Evolutionary conservation across 805 yeast genomes (phyloP).

Genomic region (Spathaspora hagerdaliae): DNA sequence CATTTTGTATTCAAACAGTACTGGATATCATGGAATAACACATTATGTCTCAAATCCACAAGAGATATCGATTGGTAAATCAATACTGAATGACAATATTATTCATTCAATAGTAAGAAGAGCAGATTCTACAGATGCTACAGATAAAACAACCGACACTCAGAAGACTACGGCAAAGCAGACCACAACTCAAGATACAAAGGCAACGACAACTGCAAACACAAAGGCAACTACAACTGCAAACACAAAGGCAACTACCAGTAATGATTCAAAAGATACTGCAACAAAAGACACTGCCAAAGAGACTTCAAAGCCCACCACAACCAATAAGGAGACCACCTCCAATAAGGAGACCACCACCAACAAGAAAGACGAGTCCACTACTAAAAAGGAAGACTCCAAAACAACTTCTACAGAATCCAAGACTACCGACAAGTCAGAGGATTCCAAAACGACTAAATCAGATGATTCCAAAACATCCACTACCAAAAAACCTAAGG

Average conservation of each 20-base stretch:
- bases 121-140: neutral
- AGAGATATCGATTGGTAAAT: neutral
- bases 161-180: neutral
- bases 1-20: neutral
- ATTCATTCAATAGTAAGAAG: neutral
- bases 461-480: slow-evolving; percentile 1
- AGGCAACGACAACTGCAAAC: neutral
- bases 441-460: neutral
- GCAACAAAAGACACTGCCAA: neutral
- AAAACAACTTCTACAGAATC: neutral
- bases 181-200: neutral
- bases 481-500: neutral
- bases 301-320: neutral
- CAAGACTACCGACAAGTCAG: neutral
- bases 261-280: neutral
- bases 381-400: neutral
- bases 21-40: neutral
- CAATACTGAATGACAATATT: neutral
- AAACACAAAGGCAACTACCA: neutral
- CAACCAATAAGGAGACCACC: neutral
- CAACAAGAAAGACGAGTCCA: neutral
- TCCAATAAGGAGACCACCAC: neutral
- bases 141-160: neutral
- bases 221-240: neutral
- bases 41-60: neutral